Conservation (phyloP, 2,329 filamentous ascomycete genomes). For the Fusarium piperis region DNA sequence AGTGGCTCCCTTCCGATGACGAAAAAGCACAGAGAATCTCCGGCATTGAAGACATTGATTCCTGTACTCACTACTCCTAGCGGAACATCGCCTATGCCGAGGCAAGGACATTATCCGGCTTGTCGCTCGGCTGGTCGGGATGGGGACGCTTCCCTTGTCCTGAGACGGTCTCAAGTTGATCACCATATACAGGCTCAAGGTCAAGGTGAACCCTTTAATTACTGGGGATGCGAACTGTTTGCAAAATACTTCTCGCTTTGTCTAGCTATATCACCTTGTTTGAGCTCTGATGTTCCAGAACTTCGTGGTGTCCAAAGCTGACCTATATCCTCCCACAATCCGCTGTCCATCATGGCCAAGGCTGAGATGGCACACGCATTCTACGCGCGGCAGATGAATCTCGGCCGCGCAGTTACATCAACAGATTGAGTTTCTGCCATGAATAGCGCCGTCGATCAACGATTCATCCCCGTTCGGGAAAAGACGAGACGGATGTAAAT, state of each 20-base stretch:
- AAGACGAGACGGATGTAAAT: background rate
- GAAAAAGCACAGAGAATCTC: background rate
- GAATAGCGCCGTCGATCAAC: background rate
- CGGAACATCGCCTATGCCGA: background rate
- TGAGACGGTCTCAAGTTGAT: constrained; percentile 8
- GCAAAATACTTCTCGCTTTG: background rate
- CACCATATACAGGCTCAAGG: constrained; percentile 1
- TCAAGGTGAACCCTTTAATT: background rate
- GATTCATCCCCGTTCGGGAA: background rate
- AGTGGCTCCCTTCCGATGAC: too few relatives aligned
- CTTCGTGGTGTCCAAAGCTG: background rate
- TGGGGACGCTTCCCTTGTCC: background rate
- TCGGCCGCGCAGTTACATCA: background rate
- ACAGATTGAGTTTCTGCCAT: background rate
- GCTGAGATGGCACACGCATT: background rate
- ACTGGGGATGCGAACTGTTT: background rate
- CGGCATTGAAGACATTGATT: background rate
- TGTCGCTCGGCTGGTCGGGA: background rate
- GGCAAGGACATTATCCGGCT: background rate
- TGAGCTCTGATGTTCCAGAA: background rate
- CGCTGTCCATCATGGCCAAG: background rate
- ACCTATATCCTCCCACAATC: background rate
- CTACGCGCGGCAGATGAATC: background rate
- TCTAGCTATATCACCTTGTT: background rate
- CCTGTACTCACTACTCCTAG: background rate